phyloP scores from a whole-genome alignment of 2,329 filamentous ascomycete genomes.

The Phoma sp. region DNA sequence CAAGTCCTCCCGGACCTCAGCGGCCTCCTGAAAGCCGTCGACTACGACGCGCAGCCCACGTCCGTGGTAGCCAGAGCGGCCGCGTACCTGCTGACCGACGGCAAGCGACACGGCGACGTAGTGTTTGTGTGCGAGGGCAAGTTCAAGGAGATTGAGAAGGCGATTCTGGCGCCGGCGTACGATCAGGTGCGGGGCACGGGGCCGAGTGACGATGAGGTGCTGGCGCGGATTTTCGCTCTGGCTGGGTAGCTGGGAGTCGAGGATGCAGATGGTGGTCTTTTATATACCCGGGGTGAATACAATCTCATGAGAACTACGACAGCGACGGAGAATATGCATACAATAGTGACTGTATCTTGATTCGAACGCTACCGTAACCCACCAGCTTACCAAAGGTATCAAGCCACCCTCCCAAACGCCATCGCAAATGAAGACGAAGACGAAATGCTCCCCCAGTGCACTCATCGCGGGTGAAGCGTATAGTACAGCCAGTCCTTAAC shows the following conservation, averaged over 20 bases:
- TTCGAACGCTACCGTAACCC: too few relatives aligned
- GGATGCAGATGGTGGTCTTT: too few relatives aligned
- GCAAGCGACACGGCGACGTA: constrained; percentile 57
- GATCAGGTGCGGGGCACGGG: constrained; percentile 25
- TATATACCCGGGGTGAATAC: too few relatives aligned
- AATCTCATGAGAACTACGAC: too few relatives aligned
- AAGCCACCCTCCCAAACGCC: constrained; percentile 5
- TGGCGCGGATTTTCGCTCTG: constrained; percentile 26
- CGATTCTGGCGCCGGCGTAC: constrained; percentile 28
- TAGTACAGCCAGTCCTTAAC: constrained; percentile 1
- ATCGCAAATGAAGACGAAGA: background rate
- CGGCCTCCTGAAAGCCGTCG: constrained; percentile 47
- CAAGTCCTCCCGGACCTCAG: constrained; percentile 56
- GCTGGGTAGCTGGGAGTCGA: background rate
- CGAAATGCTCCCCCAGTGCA: background rate
- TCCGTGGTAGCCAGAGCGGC: constrained; percentile 58
- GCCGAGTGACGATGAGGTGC: constrained; percentile 28
- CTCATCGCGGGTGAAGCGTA: background rate
- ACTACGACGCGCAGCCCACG: constrained; percentile 50
- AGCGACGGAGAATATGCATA: too few relatives aligned
- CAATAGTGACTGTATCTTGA: too few relatives aligned
- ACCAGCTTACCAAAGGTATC: background rate
- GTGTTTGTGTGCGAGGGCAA: constrained; percentile 59
- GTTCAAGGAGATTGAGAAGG: constrained; percentile 62
- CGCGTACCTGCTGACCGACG: constrained; percentile 59